Evolutionary conservation across 352 stramenopile genomes (phyloP).

Genomic region (Pilasporangium apinafurcum): DNA sequence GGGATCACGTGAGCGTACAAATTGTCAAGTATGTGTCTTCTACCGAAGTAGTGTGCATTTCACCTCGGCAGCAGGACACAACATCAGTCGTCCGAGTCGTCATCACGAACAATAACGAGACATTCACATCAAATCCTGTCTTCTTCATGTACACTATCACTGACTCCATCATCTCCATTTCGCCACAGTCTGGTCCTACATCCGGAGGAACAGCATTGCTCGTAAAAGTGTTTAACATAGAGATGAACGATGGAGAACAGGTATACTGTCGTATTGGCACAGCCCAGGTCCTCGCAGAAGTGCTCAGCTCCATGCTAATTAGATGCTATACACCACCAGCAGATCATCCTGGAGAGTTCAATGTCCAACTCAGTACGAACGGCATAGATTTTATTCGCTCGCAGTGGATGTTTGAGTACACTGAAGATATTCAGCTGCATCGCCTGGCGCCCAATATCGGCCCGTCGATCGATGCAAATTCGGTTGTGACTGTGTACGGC

Average conservation of each 20-base stretch:
- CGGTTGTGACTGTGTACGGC: conserved; percentile 56
- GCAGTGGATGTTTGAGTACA: conserved; percentile 35
- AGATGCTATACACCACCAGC: conserved; percentile 38
- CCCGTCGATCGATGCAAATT: conserved; percentile 44
- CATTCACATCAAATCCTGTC: conserved; percentile 49
- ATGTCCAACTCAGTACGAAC: conserved; percentile 57
- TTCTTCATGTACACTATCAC: conserved; percentile 77
- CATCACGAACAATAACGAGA: conserved; percentile 69
- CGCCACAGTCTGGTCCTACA: conserved; percentile 37
- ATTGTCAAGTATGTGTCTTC: conserved; percentile 64
- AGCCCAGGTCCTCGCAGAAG: conserved; percentile 12
- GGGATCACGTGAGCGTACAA: conserved; percentile 23
- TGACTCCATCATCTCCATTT: conserved; percentile 44
- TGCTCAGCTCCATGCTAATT: conserved; percentile 26
- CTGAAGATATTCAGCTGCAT: conserved; percentile 31
- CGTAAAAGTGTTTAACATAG: conserved; percentile 51
- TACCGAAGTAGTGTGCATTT: conserved; percentile 62
- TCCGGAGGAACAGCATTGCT: conserved; percentile 46
- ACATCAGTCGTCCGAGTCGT: conserved; percentile 33
- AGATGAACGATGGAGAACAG: conserved; percentile 22
- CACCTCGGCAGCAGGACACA: conserved; percentile 37
- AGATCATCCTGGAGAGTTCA: conserved; percentile 11
- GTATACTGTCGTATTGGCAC: conserved; percentile 46
- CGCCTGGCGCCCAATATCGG: conserved; percentile 46
- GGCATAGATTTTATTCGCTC: conserved; percentile 42